A percentile compares a stretch with the other conserved stretches of the same genome.
Conservation (phyloP, 2,329 filamentous ascomycete genomes). For the Thielaviopsis euricoi region DNA sequence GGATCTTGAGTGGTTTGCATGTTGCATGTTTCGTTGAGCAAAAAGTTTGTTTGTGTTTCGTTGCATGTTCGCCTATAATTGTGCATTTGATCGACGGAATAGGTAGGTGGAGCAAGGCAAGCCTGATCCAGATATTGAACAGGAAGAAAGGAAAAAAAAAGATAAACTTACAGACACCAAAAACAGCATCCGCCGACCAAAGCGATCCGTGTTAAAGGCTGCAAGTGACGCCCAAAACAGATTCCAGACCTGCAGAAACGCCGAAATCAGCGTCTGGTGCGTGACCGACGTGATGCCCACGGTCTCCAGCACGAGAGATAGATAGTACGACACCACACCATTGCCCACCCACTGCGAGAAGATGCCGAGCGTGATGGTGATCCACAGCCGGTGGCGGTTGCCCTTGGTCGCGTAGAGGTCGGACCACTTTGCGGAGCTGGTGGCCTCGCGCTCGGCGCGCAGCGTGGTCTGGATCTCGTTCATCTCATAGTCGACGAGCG, state of each 20-base stretch:
- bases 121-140: too few species aligned
- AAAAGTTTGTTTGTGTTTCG: too few species aligned
- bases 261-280: conserved; percentile 22
- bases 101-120: too few species aligned
- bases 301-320: conserved; percentile 28
- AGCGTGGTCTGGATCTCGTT: conserved; percentile 42
- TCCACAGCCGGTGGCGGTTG: conserved; percentile 31
- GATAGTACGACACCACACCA: conserved; percentile 32
- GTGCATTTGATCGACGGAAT: too few species aligned
- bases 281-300: conserved; percentile 26
- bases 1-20: too few species aligned
- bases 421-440: conserved; percentile 32
- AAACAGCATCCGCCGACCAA: conserved; percentile 33
- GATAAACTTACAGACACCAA: conserved; percentile 30
- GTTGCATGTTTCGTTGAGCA: too few species aligned
- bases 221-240: conserved; percentile 25
- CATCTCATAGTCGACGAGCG: conserved; percentile 41
- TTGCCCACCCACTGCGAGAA: conserved; percentile 40
- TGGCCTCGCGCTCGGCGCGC: conserved; percentile 34
- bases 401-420: conserved; percentile 34
- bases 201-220: conserved; percentile 28
- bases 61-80: too few species aligned
- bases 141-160: too few species aligned
- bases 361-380: conserved; percentile 32
- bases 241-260: conserved; percentile 19